Base-by-base conservation (phyloP, 2,329 filamentous ascomycete genomes). In the Setomelanomma holmii region DNA sequence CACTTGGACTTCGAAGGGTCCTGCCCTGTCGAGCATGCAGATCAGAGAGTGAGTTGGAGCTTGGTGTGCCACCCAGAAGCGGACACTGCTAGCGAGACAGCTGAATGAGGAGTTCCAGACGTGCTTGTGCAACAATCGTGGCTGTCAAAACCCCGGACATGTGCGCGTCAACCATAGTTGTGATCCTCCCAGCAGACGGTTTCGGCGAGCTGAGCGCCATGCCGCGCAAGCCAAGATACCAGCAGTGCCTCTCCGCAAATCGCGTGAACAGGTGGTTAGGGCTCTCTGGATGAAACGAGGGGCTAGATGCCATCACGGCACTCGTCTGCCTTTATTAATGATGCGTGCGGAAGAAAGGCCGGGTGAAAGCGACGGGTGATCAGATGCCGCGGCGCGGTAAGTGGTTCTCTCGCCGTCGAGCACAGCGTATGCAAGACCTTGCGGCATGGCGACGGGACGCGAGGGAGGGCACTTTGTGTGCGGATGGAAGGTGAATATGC, bases 301-400 rank as follows among this genome's bases (percentile, higher is more conserved):
- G 49, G 47, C 33, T 52, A 49, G 52, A 33, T 50, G 36, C 39
- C 34, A 12, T 22, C 44, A 53, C 51, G 45, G 50, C 54, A 56
- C 36, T 58, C 53, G 51, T 51, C 43, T 51, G 53, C 35, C 41
- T 58, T 63, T 53, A 66, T 66, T 56, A 57, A 64, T 49, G 53
- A 49, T 57, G 63, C 44, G 19, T 48, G 55, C 57, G 66, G 61
- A 59, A 62, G 60, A 68, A 55, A 24, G 56, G 54, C 66, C 68
- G 68, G 68, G 34, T 69, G 67, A 68, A 69, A 64, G 60, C 54
- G 45, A 34, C 55, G 52, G 54, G 45, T 44, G 48, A 36, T 49
- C 41, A 43, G 46, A 49, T 24, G 41, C 55, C 40, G 49, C 45
- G 40, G 20, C 22, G 49, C 48, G 42, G 45, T 30, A 41, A 43